Percentiles rank a stretch among this genome's conserved stretches.
Conservation (phyloP, 73 alveolate genomes). For the Paramecium octaurelia region DNA sequence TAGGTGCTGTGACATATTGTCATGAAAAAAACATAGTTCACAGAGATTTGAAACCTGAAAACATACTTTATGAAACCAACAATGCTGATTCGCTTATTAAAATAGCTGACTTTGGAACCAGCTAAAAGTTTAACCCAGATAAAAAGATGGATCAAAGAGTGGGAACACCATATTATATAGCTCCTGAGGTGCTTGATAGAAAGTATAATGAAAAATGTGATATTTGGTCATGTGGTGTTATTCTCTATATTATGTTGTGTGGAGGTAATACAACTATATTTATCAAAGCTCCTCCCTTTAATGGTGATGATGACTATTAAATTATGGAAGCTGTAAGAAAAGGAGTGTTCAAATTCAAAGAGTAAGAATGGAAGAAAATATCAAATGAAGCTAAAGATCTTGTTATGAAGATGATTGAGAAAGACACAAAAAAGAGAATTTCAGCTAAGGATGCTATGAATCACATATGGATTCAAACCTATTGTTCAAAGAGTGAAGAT, state of each 20-base stretch:
- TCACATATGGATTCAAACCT: slow-evolving; percentile 33
- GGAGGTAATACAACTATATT: slow-evolving; percentile 46
- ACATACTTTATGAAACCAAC: slow-evolving; percentile 52
- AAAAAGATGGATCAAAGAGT: slow-evolving; percentile 54
- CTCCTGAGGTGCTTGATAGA: slow-evolving; percentile 85
- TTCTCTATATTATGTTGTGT: slow-evolving; percentile 72
- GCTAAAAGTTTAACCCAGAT: slow-evolving; percentile 41
- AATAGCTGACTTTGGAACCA: slow-evolving; percentile 67
- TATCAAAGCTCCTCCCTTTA: slow-evolving; percentile 56
- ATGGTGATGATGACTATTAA: slow-evolving; percentile 57
- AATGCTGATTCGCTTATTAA: slow-evolving; percentile 50
- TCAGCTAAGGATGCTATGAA: slow-evolving; percentile 52
- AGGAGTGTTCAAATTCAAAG: slow-evolving; percentile 49
- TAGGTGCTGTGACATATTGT: slow-evolving; percentile 64
- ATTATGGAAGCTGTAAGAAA: slow-evolving; percentile 52
- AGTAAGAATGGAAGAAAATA: slow-evolving; percentile 46
- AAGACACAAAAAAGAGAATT: slow-evolving; percentile 65
- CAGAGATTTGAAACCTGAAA: slow-evolving; percentile 72
- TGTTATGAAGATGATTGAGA: slow-evolving; percentile 48
- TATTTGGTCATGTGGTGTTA: slow-evolving; percentile 85
- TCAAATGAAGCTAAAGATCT: slow-evolving; percentile 61
- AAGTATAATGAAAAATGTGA: slow-evolving; percentile 75
- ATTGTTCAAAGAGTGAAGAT: neutral
- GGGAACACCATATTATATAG: slow-evolving; percentile 76
- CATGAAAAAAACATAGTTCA: slow-evolving; percentile 65